Percentiles rank a stretch among this genome's conserved stretches.
These are phyloP conservation scores for Sisymbrium altissimum DNA, from an alignment of 345 rosid species.

Conservation along the genomic window DNA sequence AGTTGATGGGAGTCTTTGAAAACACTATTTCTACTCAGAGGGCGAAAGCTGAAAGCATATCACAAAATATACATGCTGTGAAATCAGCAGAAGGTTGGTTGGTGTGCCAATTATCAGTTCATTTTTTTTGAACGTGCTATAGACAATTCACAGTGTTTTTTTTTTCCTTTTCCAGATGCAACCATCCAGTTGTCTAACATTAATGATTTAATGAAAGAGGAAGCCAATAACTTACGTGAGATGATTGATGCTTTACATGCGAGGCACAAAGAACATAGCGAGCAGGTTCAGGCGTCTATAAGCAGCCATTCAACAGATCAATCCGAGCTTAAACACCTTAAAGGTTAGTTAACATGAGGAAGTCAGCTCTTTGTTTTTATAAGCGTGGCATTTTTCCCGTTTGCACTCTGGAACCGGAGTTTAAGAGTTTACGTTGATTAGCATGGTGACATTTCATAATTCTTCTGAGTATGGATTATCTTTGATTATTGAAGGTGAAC, in stretches of 20 bases:
- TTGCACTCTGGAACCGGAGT: background rate
- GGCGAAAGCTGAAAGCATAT: slow-evolving; percentile 49
- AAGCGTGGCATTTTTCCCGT: background rate
- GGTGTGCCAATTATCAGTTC: slow-evolving; percentile 18
- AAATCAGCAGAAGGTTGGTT: slow-evolving; percentile 66
- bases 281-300: slow-evolving; percentile 46
- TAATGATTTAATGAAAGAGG: slow-evolving; percentile 81
- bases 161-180: slow-evolving; percentile 44
- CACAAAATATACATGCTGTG: slow-evolving; percentile 41
- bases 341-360: slow-evolving; percentile 60
- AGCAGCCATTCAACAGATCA: slow-evolving; percentile 57
- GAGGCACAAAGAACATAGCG: slow-evolving; percentile 61
- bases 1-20: slow-evolving; percentile 67
- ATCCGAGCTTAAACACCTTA: slow-evolving; percentile 64
- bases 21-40: slow-evolving; percentile 62
- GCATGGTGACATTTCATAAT: slow-evolving; percentile 13
- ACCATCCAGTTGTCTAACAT: slow-evolving; percentile 55
- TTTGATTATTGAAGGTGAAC: slow-evolving; percentile 54
- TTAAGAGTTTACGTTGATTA: background rate
- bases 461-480: slow-evolving; percentile 19
- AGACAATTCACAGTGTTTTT: background rate
- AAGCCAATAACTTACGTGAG: slow-evolving; percentile 56
- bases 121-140: background rate
- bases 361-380: background rate
- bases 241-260: slow-evolving; percentile 56